Percentiles rank a stretch among this genome's conserved stretches.
Evolutionary conservation across 352 stramenopile genomes (phyloP).

Genomic region (Phytophthora nicotianae): DNA sequence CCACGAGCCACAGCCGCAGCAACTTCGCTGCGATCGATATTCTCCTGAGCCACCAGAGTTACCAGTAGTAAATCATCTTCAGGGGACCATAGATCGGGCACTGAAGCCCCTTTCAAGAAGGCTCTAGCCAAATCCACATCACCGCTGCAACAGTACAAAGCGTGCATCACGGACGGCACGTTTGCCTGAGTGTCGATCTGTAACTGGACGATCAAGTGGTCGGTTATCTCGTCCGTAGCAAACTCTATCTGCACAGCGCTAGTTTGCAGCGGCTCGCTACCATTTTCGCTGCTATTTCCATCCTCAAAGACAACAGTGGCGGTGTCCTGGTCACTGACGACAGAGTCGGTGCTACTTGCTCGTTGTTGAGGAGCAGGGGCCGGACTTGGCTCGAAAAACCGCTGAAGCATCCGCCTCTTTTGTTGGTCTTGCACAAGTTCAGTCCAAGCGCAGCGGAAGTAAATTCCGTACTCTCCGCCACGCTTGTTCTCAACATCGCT

Average conservation of each 20-base stretch:
- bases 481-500: slow-evolving; percentile 2
- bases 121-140: slow-evolving; percentile 29
- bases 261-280: background rate
- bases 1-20: slow-evolving; percentile 35
- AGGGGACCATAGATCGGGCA: slow-evolving; percentile 48
- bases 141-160: slow-evolving; percentile 51
- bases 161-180: slow-evolving; percentile 35
- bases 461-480: slow-evolving; percentile 12
- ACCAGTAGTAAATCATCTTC: slow-evolving; percentile 57
- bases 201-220: slow-evolving; percentile 38
- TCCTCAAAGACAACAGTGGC: background rate
- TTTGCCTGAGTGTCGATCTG: slow-evolving; percentile 42
- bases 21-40: slow-evolving; percentile 22
- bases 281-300: background rate
- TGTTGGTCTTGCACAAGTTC: slow-evolving; percentile 9
- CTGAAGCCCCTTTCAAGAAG: slow-evolving; percentile 43
- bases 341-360: slow-evolving; percentile 8
- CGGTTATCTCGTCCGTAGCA: slow-evolving; percentile 33
- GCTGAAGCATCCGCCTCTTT: slow-evolving; percentile 29
- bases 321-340: background rate
- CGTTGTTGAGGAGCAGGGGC: background rate
- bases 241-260: too few relatives aligned
- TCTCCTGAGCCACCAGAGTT: slow-evolving; percentile 23
- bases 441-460: slow-evolving; percentile 32
- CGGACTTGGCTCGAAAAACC: slow-evolving; percentile 23